Evolutionary conservation across 2,329 filamentous ascomycete genomes (phyloP), one percentile per base, ranked within the genome.

Genomic region (Helicocarpus griseus): DNA sequence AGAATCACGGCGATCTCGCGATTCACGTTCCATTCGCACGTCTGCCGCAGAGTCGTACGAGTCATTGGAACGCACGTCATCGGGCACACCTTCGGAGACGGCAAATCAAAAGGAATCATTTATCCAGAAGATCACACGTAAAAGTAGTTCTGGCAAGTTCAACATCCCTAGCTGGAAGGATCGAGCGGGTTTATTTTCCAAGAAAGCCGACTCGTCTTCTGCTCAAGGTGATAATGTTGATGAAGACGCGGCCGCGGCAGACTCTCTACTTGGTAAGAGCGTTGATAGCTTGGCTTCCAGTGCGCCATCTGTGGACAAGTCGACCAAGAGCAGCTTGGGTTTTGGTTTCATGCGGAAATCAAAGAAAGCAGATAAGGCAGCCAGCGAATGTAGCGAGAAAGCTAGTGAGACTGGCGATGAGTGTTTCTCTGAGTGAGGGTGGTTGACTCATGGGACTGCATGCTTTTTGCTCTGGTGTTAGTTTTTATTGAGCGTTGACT

Each of bases 141-240:
- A 76, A 55, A 69, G 73, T 47, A 74, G 71, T 57, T 74, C 72
- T 9, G 70, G 72, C 63, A 77, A 75, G 54, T 76, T 76, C 59
- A 74, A 73, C 53, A 65, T 69, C 46, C 72, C 72, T n/a, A n/a
- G n/a, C 13, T 77, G 74, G 74, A 76, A 76, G 59, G 73, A 76
- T 50, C 71, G 73, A 36, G 68, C 67, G 6, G 66, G 69, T 9
- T 57, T 76, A 5, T 75, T 75, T 54, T 73, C 67, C 40, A 73
- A 72, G 57, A 73, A 71, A 57, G 69, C 65, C 29, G 70, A 73
- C 45, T 60, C 70, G 17, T 63, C 66, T 17, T 60, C 62, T 5
- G 56, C 60, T 22, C 35, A 45, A 28, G 67, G 70, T 46, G 70
- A 65, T 29, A 72, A 76, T 51, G 66, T 70, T 53, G 73, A 73